A percentile compares a stretch with the other conserved stretches of the same genome.
These are phyloP conservation scores for Fraxinus cuspidata DNA, from an alignment of 257 asterid genomes.

Conservation along the genomic window DNA sequence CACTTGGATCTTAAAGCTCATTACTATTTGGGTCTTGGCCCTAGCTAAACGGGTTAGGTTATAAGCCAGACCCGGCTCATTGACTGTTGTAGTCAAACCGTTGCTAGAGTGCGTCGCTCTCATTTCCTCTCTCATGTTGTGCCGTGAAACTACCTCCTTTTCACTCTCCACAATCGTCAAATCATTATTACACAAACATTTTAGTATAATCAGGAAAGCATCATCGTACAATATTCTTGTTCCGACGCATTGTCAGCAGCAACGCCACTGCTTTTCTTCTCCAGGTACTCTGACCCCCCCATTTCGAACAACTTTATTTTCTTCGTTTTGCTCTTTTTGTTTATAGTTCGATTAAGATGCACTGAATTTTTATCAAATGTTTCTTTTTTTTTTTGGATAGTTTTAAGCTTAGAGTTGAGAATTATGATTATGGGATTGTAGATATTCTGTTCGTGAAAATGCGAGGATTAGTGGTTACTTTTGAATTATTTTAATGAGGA, in stretches of 20 bases:
- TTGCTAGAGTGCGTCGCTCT: slow-evolving; percentile 5
- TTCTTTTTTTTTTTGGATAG: too few species aligned
- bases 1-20: too few species aligned
- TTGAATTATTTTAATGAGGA: not conserved
- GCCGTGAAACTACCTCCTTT: slow-evolving; percentile 21
- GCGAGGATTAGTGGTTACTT: not conserved
- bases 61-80: not conserved
- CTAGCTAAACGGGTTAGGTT: too few species aligned
- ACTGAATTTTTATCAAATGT: not conserved
- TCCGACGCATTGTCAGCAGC: slow-evolving; percentile 10
- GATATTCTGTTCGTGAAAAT: not conserved
- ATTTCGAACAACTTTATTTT: not conserved
- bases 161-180: slow-evolving; percentile 12
- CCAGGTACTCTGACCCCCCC: slow-evolving; percentile 23
- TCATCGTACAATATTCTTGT: slow-evolving; percentile 12
- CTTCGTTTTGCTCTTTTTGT: not conserved
- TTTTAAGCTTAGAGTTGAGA: not conserved
- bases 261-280: slow-evolving; percentile 26
- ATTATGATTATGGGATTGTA: not conserved
- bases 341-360: not conserved
- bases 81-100: not conserved
- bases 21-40: too few species aligned
- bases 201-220: slow-evolving; percentile 9
- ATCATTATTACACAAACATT: not conserved
- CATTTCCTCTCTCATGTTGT: slow-evolving; percentile 17